Base-by-base conservation (phyloP, 1,284 basidiomycete species). In the Pyrrhoderma lamaoense region DNA sequence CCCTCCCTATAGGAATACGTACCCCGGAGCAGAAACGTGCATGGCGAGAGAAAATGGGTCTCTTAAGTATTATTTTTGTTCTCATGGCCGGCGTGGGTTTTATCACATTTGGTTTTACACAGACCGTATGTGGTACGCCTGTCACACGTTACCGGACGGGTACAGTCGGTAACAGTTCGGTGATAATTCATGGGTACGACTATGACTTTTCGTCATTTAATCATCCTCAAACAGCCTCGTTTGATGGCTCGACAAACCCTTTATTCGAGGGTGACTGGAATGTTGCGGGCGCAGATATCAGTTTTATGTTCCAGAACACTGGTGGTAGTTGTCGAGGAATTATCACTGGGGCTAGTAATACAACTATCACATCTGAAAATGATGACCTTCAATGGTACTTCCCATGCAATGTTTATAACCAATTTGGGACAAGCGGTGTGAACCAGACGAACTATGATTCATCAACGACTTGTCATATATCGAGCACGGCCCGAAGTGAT, bases 61-160 rank as follows among this genome's bases (percentile, higher is more conserved):
- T 99, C 27, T 73, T 99, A 52, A 73, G 75, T 57, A 78, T 98
- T 67, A 91, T 96, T 60, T 65, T 80, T 14, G 7, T 67, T 18
- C 79, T 93, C 58, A 98, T 99, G 95, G 86, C 87, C 19, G 79
- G 75, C 44, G 96, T 99, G 64, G 95, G 94, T 67, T 99, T 93
- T 79, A 76, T 99, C 65, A 99, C 95, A 1, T 99, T 99, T 70
- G 95, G 96, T n/a, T 99, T 99, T 74, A 98, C 94, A 3, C 81
- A 93, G 64, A 73, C 85, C 47, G 94, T 99, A 34, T 99, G 95
- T 67, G 91, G 93, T 36, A 85, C 74, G 40, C 88, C 90, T 18
- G 76, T 85, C 25, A 81, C 85, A 49, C 83, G 92, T 14, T 93
- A 80, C 72, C 82, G 85, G 58, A 79, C 85, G 44, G 93, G 91